These are phyloP conservation scores for Pseudomonodictys pantanalensis DNA, from an alignment of 495 filamentous ascomycete genomes.

Conservation along the genomic window DNA sequence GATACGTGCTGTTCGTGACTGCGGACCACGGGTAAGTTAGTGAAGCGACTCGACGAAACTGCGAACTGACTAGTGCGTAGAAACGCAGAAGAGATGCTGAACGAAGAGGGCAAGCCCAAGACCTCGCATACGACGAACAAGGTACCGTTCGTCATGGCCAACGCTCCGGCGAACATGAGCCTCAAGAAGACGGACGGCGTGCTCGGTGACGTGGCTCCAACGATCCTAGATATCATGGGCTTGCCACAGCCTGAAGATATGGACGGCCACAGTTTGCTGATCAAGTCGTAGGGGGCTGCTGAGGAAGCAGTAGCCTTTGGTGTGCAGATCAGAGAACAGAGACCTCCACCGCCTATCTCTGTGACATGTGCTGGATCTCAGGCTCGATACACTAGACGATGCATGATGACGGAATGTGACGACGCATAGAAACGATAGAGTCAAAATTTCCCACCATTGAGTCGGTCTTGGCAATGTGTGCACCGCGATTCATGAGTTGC, in stretches of 20 bases:
- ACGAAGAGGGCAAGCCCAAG: conserved; percentile 89
- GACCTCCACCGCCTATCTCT: too few species aligned
- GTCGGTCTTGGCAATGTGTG: too few species aligned
- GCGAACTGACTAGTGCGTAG: conserved; percentile 37
- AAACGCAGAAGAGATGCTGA: conserved; percentile 99
- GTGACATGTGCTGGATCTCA: too few species aligned
- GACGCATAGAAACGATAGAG: too few species aligned
- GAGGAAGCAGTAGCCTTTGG: too few species aligned
- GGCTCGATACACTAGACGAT: too few species aligned
- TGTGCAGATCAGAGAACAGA: too few species aligned
- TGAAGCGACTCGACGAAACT: not conserved
- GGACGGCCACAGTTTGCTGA: conserved; percentile 77
- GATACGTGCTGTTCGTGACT: conserved; percentile 90
- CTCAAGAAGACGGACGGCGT: conserved; percentile 84
- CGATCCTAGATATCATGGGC: conserved; percentile 85
- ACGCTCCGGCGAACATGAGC: conserved; percentile 85
- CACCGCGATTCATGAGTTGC: too few species aligned
- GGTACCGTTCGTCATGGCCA: conserved; percentile 97
- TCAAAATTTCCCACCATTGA: too few species aligned
- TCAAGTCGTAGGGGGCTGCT: conserved; percentile 49
- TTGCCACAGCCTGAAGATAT: conserved; percentile 86
- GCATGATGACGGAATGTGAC: too few species aligned
- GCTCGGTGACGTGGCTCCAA: conserved; percentile 93
- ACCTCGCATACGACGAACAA: conserved; percentile 97
- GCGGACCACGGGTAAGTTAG: conserved; percentile 77